Evolutionary conservation across 345 rosid species (phyloP), one percentile per base, ranked within the genome.

Genomic region (Eucalyptus erythrocorys): DNA sequence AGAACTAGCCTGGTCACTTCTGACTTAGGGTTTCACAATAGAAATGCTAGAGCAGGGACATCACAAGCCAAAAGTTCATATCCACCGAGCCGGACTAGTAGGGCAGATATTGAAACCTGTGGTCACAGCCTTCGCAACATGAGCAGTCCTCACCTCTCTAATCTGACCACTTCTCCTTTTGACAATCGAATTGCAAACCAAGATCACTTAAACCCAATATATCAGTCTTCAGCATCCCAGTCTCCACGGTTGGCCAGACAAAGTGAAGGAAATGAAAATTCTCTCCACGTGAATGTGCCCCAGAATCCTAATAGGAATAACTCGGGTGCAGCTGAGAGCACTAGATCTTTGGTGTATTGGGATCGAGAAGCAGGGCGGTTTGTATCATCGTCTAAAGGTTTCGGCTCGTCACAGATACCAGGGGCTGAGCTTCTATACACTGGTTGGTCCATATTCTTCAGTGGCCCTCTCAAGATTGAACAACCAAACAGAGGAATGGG

Each of bases 281-380:
- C 91, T 80, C 81, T 53, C 26, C 90, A 7, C 2, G 91, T 85
- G 71, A 89, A 91, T 87, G 90, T 32, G 34, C 90, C 92, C 12
- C 90, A 47, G 45, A 32, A 84, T 89, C 93, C 93, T 24, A 34
- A 55, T 55, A 90, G 96, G 90, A 93, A 91, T 85, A 92, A 92
- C 89, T 71, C 47, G 10, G 89, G 92, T 57, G 53, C 87, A 34
- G 55, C 88, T 48, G 95, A 93, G 89, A 93, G 85, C 88, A 79
- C 90, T 14, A 93, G 93, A 90, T 92, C 91, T 88, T 93, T 95
- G 13, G 97, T 97, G 13, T 92, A 94, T 87, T 95, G 99, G 99
- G 97, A 97, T 92, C 97, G 90, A 71, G 97, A 96, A 91, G 99
- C 99, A 7, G 97, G 97, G 85, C 93, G 96, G 86, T 97, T 95